Evolutionary conservation across 495 filamentous ascomycete genomes (phyloP).

Genomic region (Aspergillus homomorphus): DNA sequence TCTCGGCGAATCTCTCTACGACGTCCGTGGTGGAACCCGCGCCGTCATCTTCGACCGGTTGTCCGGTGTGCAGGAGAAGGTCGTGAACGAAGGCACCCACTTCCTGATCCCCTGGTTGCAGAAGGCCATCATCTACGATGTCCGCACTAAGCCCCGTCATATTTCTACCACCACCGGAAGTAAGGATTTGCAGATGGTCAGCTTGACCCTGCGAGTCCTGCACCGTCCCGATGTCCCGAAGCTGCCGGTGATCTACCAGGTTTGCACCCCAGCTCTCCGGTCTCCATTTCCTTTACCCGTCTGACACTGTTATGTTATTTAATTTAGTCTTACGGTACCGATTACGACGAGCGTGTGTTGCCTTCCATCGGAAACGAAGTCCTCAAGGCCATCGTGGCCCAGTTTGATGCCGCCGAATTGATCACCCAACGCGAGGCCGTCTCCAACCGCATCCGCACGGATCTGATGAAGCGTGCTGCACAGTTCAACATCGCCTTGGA

Average conservation of each 20-base stretch:
- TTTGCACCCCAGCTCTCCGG: constrained; percentile 37
- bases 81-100: constrained; percentile 95
- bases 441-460: constrained; percentile 87
- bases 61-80: constrained; percentile 86
- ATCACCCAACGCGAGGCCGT: constrained; percentile 99
- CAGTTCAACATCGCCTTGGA: constrained; percentile 99
- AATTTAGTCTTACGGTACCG: constrained; percentile 70
- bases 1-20: constrained; percentile 80
- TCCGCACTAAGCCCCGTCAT: constrained; percentile 93
- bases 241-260: constrained; percentile 98
- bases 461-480: constrained; percentile 89
- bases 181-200: constrained; percentile 99
- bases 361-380: constrained; percentile 99
- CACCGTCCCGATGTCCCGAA: constrained; percentile 91
- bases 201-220: constrained; percentile 91
- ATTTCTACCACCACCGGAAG: constrained; percentile 97
- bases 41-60: constrained; percentile 98
- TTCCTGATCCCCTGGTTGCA: constrained; percentile 97
- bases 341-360: constrained; percentile 99
- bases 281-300: neutral
- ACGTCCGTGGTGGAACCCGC: constrained; percentile 88
- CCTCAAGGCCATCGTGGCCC: constrained; percentile 97
- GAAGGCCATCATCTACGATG: constrained; percentile 92
- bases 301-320: neutral
- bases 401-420: constrained; percentile 98